These are phyloP conservation scores for Plectosphaerella plurivora DNA, from an alignment of 2,329 filamentous ascomycete species.

Conservation along the genomic window DNA sequence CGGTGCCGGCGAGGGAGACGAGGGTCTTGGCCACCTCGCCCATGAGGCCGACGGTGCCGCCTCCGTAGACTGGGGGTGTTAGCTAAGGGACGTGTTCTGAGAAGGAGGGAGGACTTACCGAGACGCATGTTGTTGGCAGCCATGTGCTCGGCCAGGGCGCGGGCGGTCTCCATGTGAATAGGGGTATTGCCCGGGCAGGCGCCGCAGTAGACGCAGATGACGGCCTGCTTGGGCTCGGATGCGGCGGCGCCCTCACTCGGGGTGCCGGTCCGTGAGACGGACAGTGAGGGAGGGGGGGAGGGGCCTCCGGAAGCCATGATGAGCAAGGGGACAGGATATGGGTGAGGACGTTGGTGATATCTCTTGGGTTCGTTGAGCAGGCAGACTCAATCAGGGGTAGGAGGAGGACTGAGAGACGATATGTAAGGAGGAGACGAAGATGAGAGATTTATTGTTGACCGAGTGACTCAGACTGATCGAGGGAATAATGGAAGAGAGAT, in stretches of 20 bases:
- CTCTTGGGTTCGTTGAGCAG: not conserved
- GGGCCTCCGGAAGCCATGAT: conserved; percentile 36
- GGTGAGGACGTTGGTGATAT: not conserved
- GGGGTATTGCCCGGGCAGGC: conserved; percentile 69
- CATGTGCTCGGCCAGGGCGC: conserved; percentile 67
- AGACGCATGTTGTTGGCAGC: conserved; percentile 74
- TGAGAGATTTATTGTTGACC: not conserved
- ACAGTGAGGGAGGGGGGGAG: conserved; percentile 27
- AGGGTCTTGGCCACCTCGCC: conserved; percentile 86
- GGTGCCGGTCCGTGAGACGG: conserved; percentile 23
- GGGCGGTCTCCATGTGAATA: conserved; percentile 73
- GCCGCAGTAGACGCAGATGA: conserved; percentile 94
- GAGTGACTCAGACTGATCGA: not conserved
- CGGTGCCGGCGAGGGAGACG: conserved; percentile 74
- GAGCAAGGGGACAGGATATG: not conserved
- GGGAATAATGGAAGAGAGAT: not conserved
- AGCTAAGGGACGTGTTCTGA: not conserved
- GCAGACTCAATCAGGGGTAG: no score
- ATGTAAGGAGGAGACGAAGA: not conserved
- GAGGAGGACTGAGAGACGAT: not conserved
- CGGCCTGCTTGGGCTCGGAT: conserved; percentile 40
- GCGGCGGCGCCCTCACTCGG: conserved; percentile 6
- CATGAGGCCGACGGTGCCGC: conserved; percentile 93
- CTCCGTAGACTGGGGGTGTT: conserved; percentile 71
- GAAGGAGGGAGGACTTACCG: conserved; percentile 33